A percentile compares a stretch with the other conserved stretches of the same genome.
These are phyloP conservation scores for Wickerhamomyces sp. DNA, from an alignment of 1,139 yeast genomes.

Conservation along the genomic window DNA sequence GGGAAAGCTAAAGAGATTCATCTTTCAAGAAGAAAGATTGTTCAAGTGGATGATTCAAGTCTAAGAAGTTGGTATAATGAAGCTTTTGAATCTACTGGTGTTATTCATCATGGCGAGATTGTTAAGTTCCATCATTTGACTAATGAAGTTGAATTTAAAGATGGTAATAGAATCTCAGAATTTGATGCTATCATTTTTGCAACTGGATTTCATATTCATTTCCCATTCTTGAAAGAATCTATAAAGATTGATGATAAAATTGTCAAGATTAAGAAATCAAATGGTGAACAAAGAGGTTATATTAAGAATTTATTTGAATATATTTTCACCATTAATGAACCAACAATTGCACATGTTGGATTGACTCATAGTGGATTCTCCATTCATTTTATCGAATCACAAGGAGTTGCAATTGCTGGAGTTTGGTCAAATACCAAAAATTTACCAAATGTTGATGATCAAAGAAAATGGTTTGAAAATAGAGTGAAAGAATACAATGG, in stretches of 20 bases:
- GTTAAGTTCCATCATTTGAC: neutral
- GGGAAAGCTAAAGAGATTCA: slow-evolving; percentile 3
- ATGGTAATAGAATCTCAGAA: neutral
- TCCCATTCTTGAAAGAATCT: slow-evolving; percentile 2
- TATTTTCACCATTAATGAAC: slow-evolving; percentile 5
- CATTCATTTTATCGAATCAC: slow-evolving; percentile 9
- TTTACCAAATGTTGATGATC: neutral
- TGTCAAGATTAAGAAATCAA: neutral
- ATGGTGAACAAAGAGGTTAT: slow-evolving; percentile 4
- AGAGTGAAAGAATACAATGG: neutral
- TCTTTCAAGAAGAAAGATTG: slow-evolving; percentile 5
- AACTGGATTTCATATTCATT: slow-evolving; percentile 11
- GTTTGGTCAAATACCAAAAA: slow-evolving; percentile 12
- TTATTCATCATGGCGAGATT: neutral
- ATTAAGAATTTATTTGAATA: slow-evolving; percentile 3
- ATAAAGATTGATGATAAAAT: neutral
- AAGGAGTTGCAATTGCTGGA: slow-evolving; percentile 18
- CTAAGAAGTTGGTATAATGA: neutral
- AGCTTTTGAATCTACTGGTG: neutral
- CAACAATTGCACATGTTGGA: slow-evolving; percentile 6
- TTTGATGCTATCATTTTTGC: slow-evolving; percentile 10
- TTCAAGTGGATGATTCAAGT: neutral
- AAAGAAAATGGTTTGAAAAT: neutral
- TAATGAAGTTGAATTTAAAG: neutral
- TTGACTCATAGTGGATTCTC: slow-evolving; percentile 3